Conservation (phyloP, 2,329 filamentous ascomycete species). For the Fusarium nygamai region DNA sequence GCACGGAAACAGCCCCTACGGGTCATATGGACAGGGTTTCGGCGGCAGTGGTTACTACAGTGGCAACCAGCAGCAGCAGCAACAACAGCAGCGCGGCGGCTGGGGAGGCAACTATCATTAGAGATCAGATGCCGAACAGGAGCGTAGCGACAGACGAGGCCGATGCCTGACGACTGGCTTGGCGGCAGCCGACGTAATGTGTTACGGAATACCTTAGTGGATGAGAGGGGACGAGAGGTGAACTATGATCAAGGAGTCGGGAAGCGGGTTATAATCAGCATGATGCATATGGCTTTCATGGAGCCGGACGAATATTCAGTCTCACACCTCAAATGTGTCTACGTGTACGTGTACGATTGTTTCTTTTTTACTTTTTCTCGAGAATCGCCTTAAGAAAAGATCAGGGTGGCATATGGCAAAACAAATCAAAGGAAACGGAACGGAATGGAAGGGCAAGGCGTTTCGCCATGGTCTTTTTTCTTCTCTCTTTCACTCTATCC, state of each 20-base stretch:
- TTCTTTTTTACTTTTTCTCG: conserved; percentile 42
- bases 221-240: conserved; percentile 23
- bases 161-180: not conserved
- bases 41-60: conserved; percentile 59
- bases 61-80: conserved; percentile 51
- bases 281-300: conserved; percentile 42
- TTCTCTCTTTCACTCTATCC: conserved; percentile 21
- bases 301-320: conserved; percentile 41
- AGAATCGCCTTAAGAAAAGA: conserved; percentile 47
- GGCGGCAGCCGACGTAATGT: conserved; percentile 37
- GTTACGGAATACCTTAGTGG: conserved; percentile 37
- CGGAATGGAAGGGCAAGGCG: conserved; percentile 35
- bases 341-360: conserved; percentile 54
- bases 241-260: conserved; percentile 36
- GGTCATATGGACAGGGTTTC: conserved; percentile 61
- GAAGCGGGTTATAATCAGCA: conserved; percentile 46
- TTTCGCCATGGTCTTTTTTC: conserved; percentile 38
- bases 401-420: conserved; percentile 45
- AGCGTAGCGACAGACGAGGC: not conserved
- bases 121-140: conserved; percentile 20
- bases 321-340: conserved; percentile 45
- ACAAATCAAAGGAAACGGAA: conserved; percentile 22
- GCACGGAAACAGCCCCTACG: conserved; percentile 63
- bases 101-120: conserved; percentile 71
- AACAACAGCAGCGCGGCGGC: conserved; percentile 58